These are phyloP conservation scores for Starmerella davenportii DNA, from an alignment of 805 yeast genomes.

Conservation along the genomic window DNA sequence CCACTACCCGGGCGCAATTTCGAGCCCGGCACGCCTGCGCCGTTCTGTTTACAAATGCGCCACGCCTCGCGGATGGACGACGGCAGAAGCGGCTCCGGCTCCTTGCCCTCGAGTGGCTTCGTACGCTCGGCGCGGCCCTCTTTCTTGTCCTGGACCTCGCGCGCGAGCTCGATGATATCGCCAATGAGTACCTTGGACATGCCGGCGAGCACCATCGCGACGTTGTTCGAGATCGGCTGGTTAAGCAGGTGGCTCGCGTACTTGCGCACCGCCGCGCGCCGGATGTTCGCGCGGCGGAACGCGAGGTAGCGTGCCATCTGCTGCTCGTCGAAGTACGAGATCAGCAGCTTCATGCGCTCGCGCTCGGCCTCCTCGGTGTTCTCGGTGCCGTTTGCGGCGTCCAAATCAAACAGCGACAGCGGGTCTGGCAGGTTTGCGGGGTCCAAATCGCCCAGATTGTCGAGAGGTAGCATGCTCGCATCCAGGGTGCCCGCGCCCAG, in stretches of 20 bases:
- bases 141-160: constrained; percentile 42
- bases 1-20: constrained; percentile 61
- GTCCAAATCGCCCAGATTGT: constrained; percentile 1
- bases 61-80: constrained; percentile 81
- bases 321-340: constrained; percentile 56
- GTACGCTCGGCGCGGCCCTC: not conserved
- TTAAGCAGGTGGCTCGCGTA: constrained; percentile 62
- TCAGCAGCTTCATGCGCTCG: constrained; percentile 31
- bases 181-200: constrained; percentile 79
- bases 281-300: constrained; percentile 59
- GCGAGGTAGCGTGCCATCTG: constrained; percentile 80
- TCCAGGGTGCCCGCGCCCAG: not conserved
- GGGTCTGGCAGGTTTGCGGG: not conserved
- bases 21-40: constrained; percentile 40
- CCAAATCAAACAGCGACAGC: constrained; percentile 1
- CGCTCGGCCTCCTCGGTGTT: constrained; percentile 19
- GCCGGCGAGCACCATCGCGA: constrained; percentile 69
- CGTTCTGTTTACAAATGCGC: constrained; percentile 54
- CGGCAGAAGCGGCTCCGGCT: constrained; percentile 45
- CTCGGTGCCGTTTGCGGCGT: not conserved
- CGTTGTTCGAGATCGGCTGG: constrained; percentile 61
- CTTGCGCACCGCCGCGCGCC: constrained; percentile 59
- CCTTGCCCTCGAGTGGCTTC: constrained; percentile 24
- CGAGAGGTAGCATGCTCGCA: constrained; percentile 2
- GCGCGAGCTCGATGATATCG: constrained; percentile 68